Percentiles rank a stretch among this genome's conserved stretches.
Evolutionary conservation across 305 asterid species (phyloP).

Genomic region (Coffea humblotiana): DNA sequence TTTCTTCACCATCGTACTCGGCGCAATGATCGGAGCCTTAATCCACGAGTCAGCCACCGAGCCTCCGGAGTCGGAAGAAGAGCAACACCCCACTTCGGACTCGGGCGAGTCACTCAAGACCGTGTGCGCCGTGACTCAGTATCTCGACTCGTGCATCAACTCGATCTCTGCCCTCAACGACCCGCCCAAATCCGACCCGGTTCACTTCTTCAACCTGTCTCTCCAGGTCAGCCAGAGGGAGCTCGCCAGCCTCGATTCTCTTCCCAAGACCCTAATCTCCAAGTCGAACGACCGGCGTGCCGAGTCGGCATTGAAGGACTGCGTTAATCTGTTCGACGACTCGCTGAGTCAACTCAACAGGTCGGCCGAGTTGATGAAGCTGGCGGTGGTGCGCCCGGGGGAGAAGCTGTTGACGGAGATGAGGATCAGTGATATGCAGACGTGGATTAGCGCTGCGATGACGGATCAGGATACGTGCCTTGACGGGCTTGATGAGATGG

Average conservation of each 20-base stretch:
- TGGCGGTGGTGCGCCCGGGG: conserved; percentile 23
- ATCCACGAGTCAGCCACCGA: conserved; percentile 30
- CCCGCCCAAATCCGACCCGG: conserved; percentile 50
- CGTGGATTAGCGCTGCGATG: conserved; percentile 91
- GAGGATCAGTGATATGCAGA: conserved; percentile 61
- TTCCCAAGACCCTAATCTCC: conserved; percentile 33
- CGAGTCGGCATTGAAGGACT: conserved; percentile 62
- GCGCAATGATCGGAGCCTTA: conserved; percentile 32
- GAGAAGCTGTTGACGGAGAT: conserved; percentile 54
- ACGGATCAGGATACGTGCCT: conserved; percentile 79
- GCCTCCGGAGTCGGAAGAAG: not conserved
- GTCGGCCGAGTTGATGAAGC: conserved; percentile 52
- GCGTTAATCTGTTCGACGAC: conserved; percentile 60
- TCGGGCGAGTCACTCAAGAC: conserved; percentile 49
- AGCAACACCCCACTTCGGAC: conserved; percentile 15
- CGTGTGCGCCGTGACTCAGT: conserved; percentile 74
- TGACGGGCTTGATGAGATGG: conserved; percentile 66
- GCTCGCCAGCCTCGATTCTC: conserved; percentile 34
- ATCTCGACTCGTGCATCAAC: conserved; percentile 61
- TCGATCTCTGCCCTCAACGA: conserved; percentile 56
- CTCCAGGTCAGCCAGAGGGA: conserved; percentile 47
- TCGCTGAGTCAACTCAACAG: conserved; percentile 58
- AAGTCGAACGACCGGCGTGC: conserved; percentile 26
- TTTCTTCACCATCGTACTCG: conserved; percentile 33
- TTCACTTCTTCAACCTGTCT: conserved; percentile 66